Percentiles rank a stretch among this genome's conserved stretches.
Evolutionary conservation across 2,329 filamentous ascomycete genomes (phyloP).

Genomic region (Fusarium abutilonis): DNA sequence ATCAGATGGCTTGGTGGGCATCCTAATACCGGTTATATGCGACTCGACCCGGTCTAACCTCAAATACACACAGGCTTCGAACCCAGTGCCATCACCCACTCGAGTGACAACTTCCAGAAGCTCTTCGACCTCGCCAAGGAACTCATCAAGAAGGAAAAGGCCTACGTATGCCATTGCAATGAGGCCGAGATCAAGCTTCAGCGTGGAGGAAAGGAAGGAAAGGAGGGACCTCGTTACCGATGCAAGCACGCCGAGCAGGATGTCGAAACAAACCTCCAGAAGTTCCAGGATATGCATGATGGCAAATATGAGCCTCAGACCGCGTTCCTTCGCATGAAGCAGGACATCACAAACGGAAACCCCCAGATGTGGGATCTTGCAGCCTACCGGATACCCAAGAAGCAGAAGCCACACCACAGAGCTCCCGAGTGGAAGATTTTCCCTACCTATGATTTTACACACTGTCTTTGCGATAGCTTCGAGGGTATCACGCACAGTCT

Average conservation of each 20-base stretch:
- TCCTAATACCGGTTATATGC: background rate
- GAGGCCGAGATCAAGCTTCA: slow-evolving; percentile 87
- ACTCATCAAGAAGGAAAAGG: slow-evolving; percentile 74
- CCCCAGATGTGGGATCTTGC: slow-evolving; percentile 97
- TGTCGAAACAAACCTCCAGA: slow-evolving; percentile 77
- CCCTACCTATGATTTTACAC: slow-evolving; percentile 92
- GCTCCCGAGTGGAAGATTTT: slow-evolving; percentile 94
- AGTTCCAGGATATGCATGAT: slow-evolving; percentile 91
- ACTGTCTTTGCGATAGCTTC: slow-evolving; percentile 91
- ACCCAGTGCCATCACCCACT: slow-evolving; percentile 82
- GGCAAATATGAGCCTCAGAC: slow-evolving; percentile 88
- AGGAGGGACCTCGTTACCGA: slow-evolving; percentile 73
- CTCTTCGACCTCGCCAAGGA: slow-evolving; percentile 91
- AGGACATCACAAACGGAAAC: slow-evolving; percentile 83
- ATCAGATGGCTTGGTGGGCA: slow-evolving; percentile 72
- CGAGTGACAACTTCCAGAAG: slow-evolving; percentile 87
- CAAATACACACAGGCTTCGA: slow-evolving; percentile 64
- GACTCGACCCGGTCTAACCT: slow-evolving; percentile 10
- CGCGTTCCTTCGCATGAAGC: slow-evolving; percentile 92
- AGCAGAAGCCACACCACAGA: slow-evolving; percentile 75
- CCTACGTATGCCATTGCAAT: slow-evolving; percentile 89
- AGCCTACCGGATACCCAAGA: slow-evolving; percentile 84
- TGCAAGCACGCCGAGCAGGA: slow-evolving; percentile 82
- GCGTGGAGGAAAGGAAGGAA: slow-evolving; percentile 78
- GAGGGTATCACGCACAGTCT: slow-evolving; percentile 92